phyloP scores from a whole-genome alignment of 257 asterid genomes.

The Eustoma russellianum region DNA sequence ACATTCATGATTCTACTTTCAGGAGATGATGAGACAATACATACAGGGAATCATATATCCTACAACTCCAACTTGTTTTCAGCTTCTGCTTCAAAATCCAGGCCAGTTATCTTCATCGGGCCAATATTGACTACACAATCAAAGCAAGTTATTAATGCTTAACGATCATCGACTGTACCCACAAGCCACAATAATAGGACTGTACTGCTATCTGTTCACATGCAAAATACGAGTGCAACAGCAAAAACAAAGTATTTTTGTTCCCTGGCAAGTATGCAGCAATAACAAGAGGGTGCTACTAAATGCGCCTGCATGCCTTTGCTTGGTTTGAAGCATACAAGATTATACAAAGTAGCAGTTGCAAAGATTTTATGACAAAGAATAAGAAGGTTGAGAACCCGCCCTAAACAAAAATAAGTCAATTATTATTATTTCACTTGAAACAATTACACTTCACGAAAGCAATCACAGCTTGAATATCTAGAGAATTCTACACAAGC shows the following conservation, averaged over 20 bases:
- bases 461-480: no score
- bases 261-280: neutral
- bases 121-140: constrained; percentile 75
- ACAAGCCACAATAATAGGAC: neutral
- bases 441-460: no score
- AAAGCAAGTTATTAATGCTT: constrained; percentile 8
- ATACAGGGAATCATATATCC: constrained; percentile 2
- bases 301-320: no score
- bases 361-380: neutral
- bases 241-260: neutral
- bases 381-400: no score
- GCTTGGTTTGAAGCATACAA: no score
- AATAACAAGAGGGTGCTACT: neutral
- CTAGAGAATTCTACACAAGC: no score
- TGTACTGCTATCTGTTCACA: neutral
- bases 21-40: neutral
- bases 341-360: neutral
- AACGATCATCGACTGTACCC: neutral
- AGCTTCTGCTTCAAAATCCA: constrained; percentile 49
- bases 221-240: neutral
- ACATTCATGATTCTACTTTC: neutral
- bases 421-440: no score
- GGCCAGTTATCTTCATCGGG: constrained; percentile 61
- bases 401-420: no score
- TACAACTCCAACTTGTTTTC: constrained; percentile 24